These are phyloP conservation scores for Chytriomyces sp. DNA, from an alignment of 192 early-diverging fungal genomes.

Conservation along the genomic window DNA sequence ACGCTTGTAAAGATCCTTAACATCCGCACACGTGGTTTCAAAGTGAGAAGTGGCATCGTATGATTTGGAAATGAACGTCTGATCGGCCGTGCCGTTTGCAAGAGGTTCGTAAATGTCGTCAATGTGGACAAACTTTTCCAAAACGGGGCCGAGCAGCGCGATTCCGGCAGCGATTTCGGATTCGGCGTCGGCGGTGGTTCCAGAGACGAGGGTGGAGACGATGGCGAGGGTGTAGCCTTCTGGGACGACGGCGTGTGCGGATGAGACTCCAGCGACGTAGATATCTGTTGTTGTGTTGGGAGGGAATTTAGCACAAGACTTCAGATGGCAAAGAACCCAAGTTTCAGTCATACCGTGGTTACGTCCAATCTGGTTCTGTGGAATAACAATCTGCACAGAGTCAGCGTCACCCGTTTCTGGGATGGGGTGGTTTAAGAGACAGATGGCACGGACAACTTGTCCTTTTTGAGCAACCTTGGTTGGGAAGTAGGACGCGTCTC, in stretches of 20 bases:
- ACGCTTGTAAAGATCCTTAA: constrained; percentile 86
- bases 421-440: constrained; percentile 88
- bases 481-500: constrained; percentile 93
- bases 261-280: constrained; percentile 90
- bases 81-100: constrained; percentile 76
- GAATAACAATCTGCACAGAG: constrained; percentile 95
- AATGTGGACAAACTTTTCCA: constrained; percentile 89
- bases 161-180: constrained; percentile 85
- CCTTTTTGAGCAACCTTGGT: constrained; percentile 79
- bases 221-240: constrained; percentile 89
- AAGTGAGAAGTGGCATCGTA: constrained; percentile 99
- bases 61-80: constrained; percentile 89
- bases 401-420: constrained; percentile 84
- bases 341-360: constrained; percentile 63
- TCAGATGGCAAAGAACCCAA: not conserved
- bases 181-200: constrained; percentile 85
- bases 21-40: constrained; percentile 95
- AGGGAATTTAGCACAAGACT: not conserved
- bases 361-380: constrained; percentile 94
- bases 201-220: constrained; percentile 91
- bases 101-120: constrained; percentile 85
- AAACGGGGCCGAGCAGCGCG: constrained; percentile 84
- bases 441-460: constrained; percentile 92
- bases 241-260: constrained; percentile 88
- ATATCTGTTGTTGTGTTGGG: constrained; percentile 67